A percentile compares a stretch with the other conserved stretches of the same genome.
Evolutionary conservation across 352 stramenopile species (phyloP).

Genomic region (Globisporangium emineosum): DNA sequence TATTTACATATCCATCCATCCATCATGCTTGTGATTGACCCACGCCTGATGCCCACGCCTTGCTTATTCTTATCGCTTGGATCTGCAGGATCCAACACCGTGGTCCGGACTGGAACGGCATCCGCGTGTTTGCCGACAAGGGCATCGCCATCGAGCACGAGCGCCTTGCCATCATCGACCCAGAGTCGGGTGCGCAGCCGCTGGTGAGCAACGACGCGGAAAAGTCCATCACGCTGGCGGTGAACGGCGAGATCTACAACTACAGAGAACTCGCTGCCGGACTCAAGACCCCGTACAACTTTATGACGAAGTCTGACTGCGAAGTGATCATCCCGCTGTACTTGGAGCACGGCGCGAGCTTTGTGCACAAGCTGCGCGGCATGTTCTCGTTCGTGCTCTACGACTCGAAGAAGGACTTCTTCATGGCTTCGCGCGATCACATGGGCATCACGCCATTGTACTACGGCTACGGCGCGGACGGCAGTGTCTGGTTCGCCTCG

Average conservation of each 20-base stretch:
- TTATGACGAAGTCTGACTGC: conserved; percentile 96
- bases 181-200: conserved; percentile 93
- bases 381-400: conserved; percentile 99
- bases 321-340: conserved; percentile 98
- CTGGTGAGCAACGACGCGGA: conserved; percentile 84
- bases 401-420: conserved; percentile 92
- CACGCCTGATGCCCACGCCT: background rate
- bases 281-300: conserved; percentile 89
- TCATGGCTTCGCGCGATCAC: conserved; percentile 95
- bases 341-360: conserved; percentile 85
- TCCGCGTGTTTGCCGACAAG: conserved; percentile 73
- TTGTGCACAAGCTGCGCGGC: conserved; percentile 91
- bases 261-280: conserved; percentile 93
- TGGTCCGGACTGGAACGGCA: conserved; percentile 95
- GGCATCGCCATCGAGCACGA: conserved; percentile 95
- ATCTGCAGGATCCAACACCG: conserved; percentile 90
- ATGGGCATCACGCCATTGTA: conserved; percentile 99
- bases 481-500: conserved; percentile 94
- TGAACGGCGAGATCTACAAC: conserved; percentile 99
- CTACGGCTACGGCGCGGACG: conserved; percentile 97
- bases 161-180: conserved; percentile 98
- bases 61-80: background rate
- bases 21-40: no score
- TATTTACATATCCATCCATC: no score
- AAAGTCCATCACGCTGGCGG: conserved; percentile 91